Evolutionary conservation across 768 basidiomycete species (phyloP), one percentile per base, ranked within the genome.

Genomic region (Chalciporus sphaerocephalus): DNA sequence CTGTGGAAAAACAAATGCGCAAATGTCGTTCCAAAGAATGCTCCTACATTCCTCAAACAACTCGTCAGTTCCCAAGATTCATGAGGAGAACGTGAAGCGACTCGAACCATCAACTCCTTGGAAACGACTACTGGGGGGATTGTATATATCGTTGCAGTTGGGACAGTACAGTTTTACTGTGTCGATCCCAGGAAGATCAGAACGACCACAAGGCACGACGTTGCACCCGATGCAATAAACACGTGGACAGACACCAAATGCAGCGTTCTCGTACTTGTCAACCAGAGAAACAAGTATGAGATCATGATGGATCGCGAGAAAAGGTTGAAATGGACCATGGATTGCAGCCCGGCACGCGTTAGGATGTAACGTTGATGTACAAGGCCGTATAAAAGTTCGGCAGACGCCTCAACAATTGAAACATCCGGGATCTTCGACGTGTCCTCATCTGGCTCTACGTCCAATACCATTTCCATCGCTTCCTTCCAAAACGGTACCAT

Each of bases 401-500:
- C 96, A 34, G 92, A 94, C 48, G 92, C 90, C 65, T 99, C 96
- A 44, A 98, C 92, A 57, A 99, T 97, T 1, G 94, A 93, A 40
- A 98, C 93, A 66, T 99, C 96, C 13, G 96, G 96, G 48, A 99
- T 97, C 72, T 95, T 95, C 38, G 78, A 82, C 18, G 91, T 80
- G 66, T 98, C 96, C 66, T 98, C 96, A 55, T 89, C 87, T 74
- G 96, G 92, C 69, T 99, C 96, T 42, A 98, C 95, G 70, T 99
- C 96, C 54, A 99, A 69, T 13, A 99, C 92, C 96, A 99, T 99
- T 72, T 99, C 96, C 86, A 99, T 89, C 36, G 96, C 96, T 66
- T 99, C 96, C 66, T 97, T 98, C 92, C 95, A 99, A 65, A 99
- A 99, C 7, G 96, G 96, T 15, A 98, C 96, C 84, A 94, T 84